Conservation (phyloP, 129 eudicot genomes). For the Flaveria brownii region DNA sequence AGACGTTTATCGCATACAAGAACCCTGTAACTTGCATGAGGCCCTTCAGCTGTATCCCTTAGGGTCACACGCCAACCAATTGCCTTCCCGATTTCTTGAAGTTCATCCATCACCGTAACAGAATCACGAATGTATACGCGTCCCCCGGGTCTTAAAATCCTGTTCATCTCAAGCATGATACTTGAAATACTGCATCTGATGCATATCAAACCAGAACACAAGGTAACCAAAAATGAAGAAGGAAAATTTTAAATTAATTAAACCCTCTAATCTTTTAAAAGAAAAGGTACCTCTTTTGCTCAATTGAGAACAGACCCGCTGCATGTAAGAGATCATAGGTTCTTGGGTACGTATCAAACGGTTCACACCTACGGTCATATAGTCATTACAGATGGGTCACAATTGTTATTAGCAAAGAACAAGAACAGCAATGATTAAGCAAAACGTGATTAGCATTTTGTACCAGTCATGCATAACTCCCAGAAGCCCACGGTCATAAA, state of each 20-base stretch:
- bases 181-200: constrained; percentile 76
- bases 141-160: constrained; percentile 94
- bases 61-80: constrained; percentile 73
- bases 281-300: constrained; percentile 64
- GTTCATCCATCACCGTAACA: constrained; percentile 65
- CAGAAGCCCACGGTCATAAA: constrained; percentile 89
- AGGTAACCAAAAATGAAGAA: background rate
- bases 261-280: background rate
- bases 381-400: background rate
- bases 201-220: constrained; percentile 19
- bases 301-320: constrained; percentile 80
- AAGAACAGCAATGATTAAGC: background rate
- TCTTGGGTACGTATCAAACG: constrained; percentile 96
- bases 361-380: constrained; percentile 76
- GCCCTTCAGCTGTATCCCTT: constrained; percentile 87
- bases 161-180: constrained; percentile 96
- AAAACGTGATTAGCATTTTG: background rate
- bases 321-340: constrained; percentile 94
- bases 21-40: constrained; percentile 86
- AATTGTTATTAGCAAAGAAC: background rate
- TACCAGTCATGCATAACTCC: constrained; percentile 99
- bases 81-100: constrained; percentile 77
- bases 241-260: background rate
- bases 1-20: constrained; percentile 67
- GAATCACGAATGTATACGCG: constrained; percentile 85